Evolutionary conservation across 2,329 filamentous ascomycete species (phyloP).

Genomic region (Aquanectria penicillioides): DNA sequence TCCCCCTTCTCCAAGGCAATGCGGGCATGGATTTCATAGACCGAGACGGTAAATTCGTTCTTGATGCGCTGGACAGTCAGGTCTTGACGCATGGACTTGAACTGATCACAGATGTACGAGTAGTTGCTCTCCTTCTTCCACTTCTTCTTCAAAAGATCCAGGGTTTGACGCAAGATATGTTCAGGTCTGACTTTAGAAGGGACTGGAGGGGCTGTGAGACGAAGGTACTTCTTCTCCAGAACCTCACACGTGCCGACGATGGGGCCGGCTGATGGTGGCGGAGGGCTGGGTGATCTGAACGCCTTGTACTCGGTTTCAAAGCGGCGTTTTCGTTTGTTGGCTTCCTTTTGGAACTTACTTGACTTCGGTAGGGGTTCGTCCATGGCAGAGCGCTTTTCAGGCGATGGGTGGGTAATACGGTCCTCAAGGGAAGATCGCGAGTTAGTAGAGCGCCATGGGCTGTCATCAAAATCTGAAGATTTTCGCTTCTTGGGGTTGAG

Average conservation of each 20-base stretch:
- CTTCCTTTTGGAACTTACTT: conserved; percentile 94
- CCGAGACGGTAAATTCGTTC: conserved; percentile 94
- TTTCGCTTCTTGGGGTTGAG: conserved; percentile 80
- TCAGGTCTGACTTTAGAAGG: conserved; percentile 90
- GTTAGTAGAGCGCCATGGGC: conserved; percentile 82
- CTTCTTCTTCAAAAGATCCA: conserved; percentile 91
- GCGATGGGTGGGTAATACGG: conserved; percentile 73
- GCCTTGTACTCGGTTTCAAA: conserved; percentile 77
- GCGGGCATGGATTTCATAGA: conserved; percentile 97
- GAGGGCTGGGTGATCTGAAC: conserved; percentile 66
- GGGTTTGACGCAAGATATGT: conserved; percentile 79
- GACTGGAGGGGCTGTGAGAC: conserved; percentile 89
- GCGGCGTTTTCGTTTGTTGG: conserved; percentile 89
- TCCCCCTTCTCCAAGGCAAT: conserved; percentile 98
- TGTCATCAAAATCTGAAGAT: conserved; percentile 72
- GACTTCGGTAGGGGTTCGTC: conserved; percentile 61
- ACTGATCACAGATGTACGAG: conserved; percentile 97
- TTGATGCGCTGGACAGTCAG: conserved; percentile 97
- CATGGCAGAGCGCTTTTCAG: conserved; percentile 53
- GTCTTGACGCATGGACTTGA: conserved; percentile 98
- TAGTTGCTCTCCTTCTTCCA: conserved; percentile 96
- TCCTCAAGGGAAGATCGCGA: conserved; percentile 70
- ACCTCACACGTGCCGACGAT: conserved; percentile 86
- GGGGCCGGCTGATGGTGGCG: conserved; percentile 70
- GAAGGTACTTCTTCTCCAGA: conserved; percentile 94